Evolutionary conservation across 1,139 yeast species (phyloP), one percentile per base, ranked within the genome.

Genomic region (Blastobotrys arbuscula): DNA sequence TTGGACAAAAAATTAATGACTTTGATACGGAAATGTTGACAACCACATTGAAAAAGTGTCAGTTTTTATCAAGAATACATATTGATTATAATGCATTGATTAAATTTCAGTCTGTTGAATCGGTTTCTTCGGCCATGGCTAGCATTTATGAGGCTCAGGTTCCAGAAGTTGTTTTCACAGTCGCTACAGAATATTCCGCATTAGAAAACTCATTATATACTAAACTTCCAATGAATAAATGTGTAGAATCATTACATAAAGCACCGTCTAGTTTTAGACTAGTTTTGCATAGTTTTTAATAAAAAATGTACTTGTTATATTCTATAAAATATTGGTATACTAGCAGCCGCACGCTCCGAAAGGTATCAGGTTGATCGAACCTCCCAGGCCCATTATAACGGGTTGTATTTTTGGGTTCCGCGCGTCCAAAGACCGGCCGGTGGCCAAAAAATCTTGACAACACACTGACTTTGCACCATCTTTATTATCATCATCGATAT

Each of bases 151-250:
- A 6, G 4, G 16, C 15, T 16, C 3, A 21, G 16, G 31, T 39
- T n/a, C 42, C 42, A 23, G 42, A 39, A 19, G 16, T 30, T 26
- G 42, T 39, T 26, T 39, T 39, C 30, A 39, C 30, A 7, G 31
- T 39, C 8, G 42, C 42, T 8, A 39, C 42, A 2, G 19, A 39
- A 5, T 39, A 39, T 30, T 5, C 9, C 7, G 18, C 16, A 2
- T 7, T 39, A 30, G 42, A 39, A 10, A 13, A 21, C 6, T 2
- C 5, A 12, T 20, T 39, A 10, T 9, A 16, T 9, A 9, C 9
- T 3, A 34, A 13, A 9, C 3, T 34, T 4, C 5, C 9, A 5
- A 3, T n/a, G 24, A 12, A n/a, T 16, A n/a, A 3, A 5, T 23
- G 42, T 20, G 16, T 39, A 2, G 31, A 39, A 7, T 3, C 20